These are phyloP conservation scores for Cyberlindnera petersonii DNA, from an alignment of 805 yeast species.

Conservation along the genomic window DNA sequence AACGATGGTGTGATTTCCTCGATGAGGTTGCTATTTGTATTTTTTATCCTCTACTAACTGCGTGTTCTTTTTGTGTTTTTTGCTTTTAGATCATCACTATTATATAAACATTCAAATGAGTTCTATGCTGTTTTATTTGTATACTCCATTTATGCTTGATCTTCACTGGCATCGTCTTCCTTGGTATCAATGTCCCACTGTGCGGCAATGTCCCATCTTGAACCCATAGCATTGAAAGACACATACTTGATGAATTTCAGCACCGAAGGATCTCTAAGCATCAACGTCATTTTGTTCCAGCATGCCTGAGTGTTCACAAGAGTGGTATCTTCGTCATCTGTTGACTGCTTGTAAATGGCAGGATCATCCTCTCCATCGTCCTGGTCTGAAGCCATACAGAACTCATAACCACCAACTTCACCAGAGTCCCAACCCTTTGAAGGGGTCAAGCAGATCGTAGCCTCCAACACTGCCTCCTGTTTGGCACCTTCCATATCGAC, in stretches of 20 bases:
- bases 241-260: conserved; percentile 90
- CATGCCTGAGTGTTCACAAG: conserved; percentile 74
- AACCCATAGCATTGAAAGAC: conserved; percentile 80
- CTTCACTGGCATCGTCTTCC: conserved; percentile 34
- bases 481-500: conserved; percentile 28
- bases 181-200: conserved; percentile 69
- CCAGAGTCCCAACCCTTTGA: conserved; percentile 80
- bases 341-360: conserved; percentile 55
- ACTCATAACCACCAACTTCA: conserved; percentile 92
- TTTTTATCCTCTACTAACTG: not conserved
- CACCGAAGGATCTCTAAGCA: conserved; percentile 81
- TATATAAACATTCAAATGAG: conserved; percentile 3
- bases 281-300: conserved; percentile 76
- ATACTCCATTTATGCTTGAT: conserved; percentile 6
- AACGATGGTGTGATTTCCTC: too few species aligned
- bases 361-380: conserved; percentile 67
- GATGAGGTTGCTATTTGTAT: not conserved
- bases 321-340: conserved; percentile 69
- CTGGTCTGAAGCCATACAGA: conserved; percentile 65
- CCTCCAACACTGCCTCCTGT: conserved; percentile 56
- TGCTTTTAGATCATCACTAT: not conserved
- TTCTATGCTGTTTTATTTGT: conserved; percentile 4
- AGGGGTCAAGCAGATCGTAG: conserved; percentile 80
- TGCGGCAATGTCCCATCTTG: conserved; percentile 85
- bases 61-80: not conserved